Conservation (phyloP, 208 protist genomes). For the Wallacemonas sp. region DNA sequence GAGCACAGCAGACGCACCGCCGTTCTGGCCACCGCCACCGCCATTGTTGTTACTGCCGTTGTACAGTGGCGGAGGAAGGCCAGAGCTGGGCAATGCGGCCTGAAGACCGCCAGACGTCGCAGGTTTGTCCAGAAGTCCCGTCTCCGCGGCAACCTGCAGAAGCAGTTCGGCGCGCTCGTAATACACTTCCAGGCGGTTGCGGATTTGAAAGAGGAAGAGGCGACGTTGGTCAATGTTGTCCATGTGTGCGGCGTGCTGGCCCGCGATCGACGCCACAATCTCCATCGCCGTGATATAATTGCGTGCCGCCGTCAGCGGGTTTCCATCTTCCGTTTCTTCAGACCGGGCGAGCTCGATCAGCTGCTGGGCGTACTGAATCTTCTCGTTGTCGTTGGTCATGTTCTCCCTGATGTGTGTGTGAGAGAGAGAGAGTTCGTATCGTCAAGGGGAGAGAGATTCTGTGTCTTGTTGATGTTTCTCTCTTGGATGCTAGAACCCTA, state of each 20-base stretch:
- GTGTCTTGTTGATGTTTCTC: conserved; percentile 5
- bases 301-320: conserved; percentile 61
- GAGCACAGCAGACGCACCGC: conserved; percentile 32
- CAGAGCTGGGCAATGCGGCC: conserved; percentile 1
- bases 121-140: conserved; percentile 65
- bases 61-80: conserved; percentile 31
- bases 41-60: neutral
- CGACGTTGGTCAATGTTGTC: conserved; percentile 30
- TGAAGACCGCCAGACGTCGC: conserved; percentile 16
- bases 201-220: conserved; percentile 76
- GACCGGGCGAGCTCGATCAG: conserved; percentile 58
- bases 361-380: conserved; percentile 36
- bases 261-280: conserved; percentile 46
- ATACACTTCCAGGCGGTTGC: conserved; percentile 64
- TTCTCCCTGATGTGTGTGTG: conserved; percentile 10
- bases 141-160: conserved; percentile 57
- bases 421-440: too few relatives aligned
- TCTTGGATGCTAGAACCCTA: neutral
- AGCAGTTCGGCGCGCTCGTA: conserved; percentile 66
- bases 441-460: too few relatives aligned
- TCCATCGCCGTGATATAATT: conserved; percentile 83
- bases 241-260: conserved; percentile 29
- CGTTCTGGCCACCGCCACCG: conserved; percentile 5
- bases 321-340: conserved; percentile 75
- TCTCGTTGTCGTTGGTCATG: conserved; percentile 28